Percentiles rank a stretch among this genome's conserved stretches.
phyloP scores from a whole-genome alignment of 2,329 filamentous ascomycete species.

The Elsinoe perseae region DNA sequence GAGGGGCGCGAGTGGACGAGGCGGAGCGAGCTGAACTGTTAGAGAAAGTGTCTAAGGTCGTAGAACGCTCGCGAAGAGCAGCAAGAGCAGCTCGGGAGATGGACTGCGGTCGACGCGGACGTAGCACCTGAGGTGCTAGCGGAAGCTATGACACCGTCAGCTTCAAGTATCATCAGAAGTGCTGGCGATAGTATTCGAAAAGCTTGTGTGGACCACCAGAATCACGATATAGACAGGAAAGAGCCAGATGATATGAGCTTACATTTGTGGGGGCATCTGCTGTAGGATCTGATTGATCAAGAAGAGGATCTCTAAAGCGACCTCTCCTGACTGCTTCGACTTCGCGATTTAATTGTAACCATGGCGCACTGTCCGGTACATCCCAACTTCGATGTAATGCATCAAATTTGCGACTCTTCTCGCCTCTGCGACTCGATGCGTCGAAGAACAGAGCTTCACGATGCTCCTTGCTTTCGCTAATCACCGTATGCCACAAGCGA shows the following conservation, averaged over 20 bases:
- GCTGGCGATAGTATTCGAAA: not conserved
- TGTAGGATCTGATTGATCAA: not conserved
- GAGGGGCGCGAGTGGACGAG: not conserved
- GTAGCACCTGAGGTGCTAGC: not conserved
- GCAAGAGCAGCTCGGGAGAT: not conserved
- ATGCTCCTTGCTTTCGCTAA: not conserved
- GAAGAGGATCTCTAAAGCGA: not conserved
- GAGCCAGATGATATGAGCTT: not conserved
- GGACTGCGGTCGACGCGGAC: conserved; percentile 2
- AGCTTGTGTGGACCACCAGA: too few species aligned
- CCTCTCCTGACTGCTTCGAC: not conserved
- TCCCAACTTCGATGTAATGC: not conserved
- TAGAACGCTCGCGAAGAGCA: not conserved
- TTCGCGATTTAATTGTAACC: conserved; percentile 5
- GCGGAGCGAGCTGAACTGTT: not conserved
- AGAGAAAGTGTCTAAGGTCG: not conserved
- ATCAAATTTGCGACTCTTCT: not conserved
- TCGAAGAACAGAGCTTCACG: conserved; percentile 9
- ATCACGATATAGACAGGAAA: too few species aligned
- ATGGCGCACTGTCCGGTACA: conserved; percentile 5
- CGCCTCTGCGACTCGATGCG: not conserved
- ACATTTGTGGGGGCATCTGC: not conserved
- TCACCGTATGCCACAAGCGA: not conserved
- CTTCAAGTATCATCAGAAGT: too few species aligned
- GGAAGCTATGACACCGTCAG: not conserved